Conservation (phyloP, 257 asterid species). For the Solanum pimpinellifolium region DNA sequence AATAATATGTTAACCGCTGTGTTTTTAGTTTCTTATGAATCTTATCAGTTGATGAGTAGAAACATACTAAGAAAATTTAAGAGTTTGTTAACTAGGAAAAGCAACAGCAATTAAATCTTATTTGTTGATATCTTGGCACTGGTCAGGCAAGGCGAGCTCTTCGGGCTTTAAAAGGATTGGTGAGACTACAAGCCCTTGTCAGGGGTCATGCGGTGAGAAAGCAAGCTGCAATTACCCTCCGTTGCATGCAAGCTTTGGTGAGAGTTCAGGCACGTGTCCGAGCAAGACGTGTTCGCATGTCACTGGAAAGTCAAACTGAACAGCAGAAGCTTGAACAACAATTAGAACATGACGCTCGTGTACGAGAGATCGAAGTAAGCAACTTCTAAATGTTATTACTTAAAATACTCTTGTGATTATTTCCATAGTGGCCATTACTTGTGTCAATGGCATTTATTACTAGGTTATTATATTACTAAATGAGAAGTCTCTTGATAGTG, state of each 20-base stretch:
- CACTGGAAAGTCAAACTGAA: conserved; percentile 68
- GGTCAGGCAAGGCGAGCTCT: conserved; percentile 92
- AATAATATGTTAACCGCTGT: neutral
- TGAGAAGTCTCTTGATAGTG: neutral
- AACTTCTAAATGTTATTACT: neutral
- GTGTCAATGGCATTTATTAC: neutral
- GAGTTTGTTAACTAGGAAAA: neutral
- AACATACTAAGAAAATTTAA: neutral
- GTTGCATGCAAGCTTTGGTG: conserved; percentile 98
- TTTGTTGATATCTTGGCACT: neutral
- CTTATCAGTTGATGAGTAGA: neutral
- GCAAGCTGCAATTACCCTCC: conserved; percentile 91
- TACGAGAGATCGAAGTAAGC: conserved; percentile 85
- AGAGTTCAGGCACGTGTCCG: conserved; percentile 99
- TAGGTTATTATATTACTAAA: neutral
- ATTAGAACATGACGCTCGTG: conserved; percentile 66
- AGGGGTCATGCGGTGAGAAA: conserved; percentile 99
- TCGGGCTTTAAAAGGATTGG: conserved; percentile 95
- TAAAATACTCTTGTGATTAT: neutral
- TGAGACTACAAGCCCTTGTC: conserved; percentile 97
- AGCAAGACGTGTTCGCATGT: conserved; percentile 91
- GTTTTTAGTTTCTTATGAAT: neutral
- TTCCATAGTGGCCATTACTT: neutral
- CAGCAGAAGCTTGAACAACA: conserved; percentile 70
- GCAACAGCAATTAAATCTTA: neutral